Percentiles rank a stretch among this genome's conserved stretches.
These are phyloP conservation scores for Filobasidium floriforme DNA, from an alignment of 768 basidiomycete genomes.

Conservation along the genomic window DNA sequence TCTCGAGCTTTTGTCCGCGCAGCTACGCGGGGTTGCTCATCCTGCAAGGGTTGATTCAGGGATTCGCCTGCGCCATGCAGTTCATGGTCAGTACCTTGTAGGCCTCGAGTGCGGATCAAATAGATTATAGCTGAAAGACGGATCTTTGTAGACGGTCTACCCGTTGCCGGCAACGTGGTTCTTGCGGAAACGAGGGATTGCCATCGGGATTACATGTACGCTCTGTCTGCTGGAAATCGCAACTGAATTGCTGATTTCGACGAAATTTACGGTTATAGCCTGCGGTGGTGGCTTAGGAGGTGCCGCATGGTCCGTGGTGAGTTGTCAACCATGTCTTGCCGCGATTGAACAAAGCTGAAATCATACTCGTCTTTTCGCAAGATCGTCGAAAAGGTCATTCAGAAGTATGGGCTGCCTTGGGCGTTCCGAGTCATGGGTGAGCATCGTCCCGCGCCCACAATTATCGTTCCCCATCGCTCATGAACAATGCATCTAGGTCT, in stretches of 20 bases:
- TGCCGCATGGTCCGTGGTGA: slow-evolving; percentile 17
- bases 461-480: neutral
- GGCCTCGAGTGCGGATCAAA: neutral
- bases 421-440: slow-evolving; percentile 16
- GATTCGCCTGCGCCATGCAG: slow-evolving; percentile 12
- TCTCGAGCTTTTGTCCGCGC: slow-evolving; percentile 17
- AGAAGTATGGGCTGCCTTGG: slow-evolving; percentile 13
- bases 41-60: slow-evolving; percentile 18
- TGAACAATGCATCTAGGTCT: neutral
- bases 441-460: neutral
- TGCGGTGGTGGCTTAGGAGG: slow-evolving; percentile 16
- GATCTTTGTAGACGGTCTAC: slow-evolving; percentile 15
- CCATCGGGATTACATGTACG: slow-evolving; percentile 23
- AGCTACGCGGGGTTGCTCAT: slow-evolving; percentile 20
- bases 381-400: slow-evolving; percentile 16
- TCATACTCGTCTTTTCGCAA: neutral
- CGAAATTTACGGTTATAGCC: neutral
- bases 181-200: slow-evolving; percentile 22
- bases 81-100: slow-evolving; percentile 8
- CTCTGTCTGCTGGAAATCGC: neutral
- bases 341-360: neutral
- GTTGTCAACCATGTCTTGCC: neutral
- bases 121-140: neutral
- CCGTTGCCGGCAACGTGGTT: slow-evolving; percentile 22
- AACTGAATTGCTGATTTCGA: neutral